Conservation (phyloP, 2,329 filamentous ascomycete species). For the Nannizziopsis barbatae region DNA sequence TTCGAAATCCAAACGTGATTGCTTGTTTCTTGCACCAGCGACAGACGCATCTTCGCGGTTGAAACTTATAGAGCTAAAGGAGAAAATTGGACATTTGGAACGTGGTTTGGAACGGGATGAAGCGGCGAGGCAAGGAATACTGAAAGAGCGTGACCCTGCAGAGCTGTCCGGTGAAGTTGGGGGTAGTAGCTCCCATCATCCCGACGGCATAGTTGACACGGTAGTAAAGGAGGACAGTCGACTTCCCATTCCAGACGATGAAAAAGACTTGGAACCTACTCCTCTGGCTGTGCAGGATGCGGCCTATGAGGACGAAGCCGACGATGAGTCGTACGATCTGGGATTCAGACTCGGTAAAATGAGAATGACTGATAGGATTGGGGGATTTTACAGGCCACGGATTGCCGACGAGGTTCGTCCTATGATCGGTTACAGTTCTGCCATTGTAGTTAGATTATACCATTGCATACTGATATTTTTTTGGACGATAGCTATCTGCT, state of each 20-base stretch:
- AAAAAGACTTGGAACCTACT: conserved; percentile 50
- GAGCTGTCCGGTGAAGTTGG: conserved; percentile 4
- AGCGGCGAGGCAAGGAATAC: conserved; percentile 34
- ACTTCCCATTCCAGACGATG: conserved; percentile 40
- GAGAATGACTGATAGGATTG: conserved; percentile 62
- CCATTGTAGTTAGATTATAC: background rate
- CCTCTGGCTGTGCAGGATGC: conserved; percentile 54
- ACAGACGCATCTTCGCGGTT: conserved; percentile 59
- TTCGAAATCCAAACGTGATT: conserved; percentile 42
- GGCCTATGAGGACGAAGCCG: conserved; percentile 54
- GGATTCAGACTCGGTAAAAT: conserved; percentile 61
- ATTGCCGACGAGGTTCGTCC: conserved; percentile 55
- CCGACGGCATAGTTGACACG: conserved; percentile 33
- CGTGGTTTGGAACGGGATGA: conserved; percentile 58
- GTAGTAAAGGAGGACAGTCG: conserved; percentile 40
- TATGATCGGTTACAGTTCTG: background rate
- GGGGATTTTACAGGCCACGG: conserved; percentile 59
- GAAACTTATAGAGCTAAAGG: conserved; percentile 64
- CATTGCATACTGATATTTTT: background rate
- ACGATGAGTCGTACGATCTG: conserved; percentile 58
- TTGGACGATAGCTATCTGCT: background rate
- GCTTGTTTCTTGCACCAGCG: conserved; percentile 54
- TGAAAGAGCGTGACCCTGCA: background rate
- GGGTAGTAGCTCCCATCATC: conserved; percentile 21
- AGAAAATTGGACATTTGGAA: conserved; percentile 63